A percentile compares a stretch with the other conserved stretches of the same genome.
Evolutionary conservation across 345 rosid genomes (phyloP).

Genomic region (Eucalyptus tenuipes): DNA sequence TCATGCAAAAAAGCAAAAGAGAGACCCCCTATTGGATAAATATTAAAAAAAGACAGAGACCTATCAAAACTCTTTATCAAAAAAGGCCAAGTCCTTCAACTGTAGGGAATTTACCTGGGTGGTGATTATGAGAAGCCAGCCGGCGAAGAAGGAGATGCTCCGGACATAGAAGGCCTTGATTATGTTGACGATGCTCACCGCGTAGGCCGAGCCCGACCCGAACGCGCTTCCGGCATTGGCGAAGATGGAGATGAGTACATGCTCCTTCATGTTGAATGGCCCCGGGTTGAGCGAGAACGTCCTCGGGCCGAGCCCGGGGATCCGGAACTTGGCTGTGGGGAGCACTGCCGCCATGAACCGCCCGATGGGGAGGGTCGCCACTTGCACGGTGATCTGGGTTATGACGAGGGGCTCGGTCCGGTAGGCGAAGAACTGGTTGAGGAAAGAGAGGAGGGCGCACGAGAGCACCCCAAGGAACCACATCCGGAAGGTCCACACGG

Average conservation of each 20-base stretch:
- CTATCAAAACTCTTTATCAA: background rate
- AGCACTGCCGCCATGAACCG: constrained; percentile 1
- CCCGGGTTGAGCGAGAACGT: constrained; percentile 1
- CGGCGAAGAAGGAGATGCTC: constrained; percentile 1
- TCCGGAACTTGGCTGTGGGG: background rate
- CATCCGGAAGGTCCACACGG: constrained; percentile 60
- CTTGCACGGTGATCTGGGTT: background rate
- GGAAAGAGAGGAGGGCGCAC: constrained; percentile 5
- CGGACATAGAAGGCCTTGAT: constrained; percentile 5
- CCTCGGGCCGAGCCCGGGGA: background rate
- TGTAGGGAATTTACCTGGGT: background rate
- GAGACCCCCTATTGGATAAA: too few relatives aligned
- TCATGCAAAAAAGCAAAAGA: background rate
- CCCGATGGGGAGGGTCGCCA: constrained; percentile 1
- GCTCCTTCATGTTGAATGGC: constrained; percentile 7
- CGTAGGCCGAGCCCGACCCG: background rate
- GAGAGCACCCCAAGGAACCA: constrained; percentile 6
- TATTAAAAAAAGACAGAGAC: background rate
- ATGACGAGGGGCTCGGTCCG: constrained; percentile 3
- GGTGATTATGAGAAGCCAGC: background rate
- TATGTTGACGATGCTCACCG: background rate
- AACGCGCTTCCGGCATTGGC: constrained; percentile 4
- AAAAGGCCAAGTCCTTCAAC: background rate
- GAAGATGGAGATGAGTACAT: constrained; percentile 2
- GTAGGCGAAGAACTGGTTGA: constrained; percentile 9